Percentiles rank a stretch among this genome's conserved stretches.
phyloP scores from a whole-genome alignment of 768 basidiomycete genomes.

The Flagelloscypha sp. region DNA sequence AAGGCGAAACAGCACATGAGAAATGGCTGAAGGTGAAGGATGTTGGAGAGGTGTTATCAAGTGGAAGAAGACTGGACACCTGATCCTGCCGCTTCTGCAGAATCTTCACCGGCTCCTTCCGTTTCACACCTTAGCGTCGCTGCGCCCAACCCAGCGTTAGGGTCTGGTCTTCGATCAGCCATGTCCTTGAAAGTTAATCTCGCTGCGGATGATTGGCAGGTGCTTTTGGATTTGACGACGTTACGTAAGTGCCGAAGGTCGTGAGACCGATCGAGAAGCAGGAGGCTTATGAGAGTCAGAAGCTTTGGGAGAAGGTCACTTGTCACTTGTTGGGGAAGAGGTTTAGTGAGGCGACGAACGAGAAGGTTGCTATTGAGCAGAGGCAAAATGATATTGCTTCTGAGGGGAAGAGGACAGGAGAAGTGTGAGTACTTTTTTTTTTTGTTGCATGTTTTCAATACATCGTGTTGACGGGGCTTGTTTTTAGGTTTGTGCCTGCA shows the following conservation, averaged over 20 bases:
- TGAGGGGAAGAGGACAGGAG: conserved; percentile 74
- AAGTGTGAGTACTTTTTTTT: conserved; percentile 54
- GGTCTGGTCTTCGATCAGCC: conserved; percentile 26
- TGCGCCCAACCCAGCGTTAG: conserved; percentile 30
- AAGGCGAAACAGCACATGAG: conserved; percentile 47
- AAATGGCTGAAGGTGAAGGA: conserved; percentile 86
- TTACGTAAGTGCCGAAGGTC: conserved; percentile 69
- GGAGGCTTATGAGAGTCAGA: conserved; percentile 71
- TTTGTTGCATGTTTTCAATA: conserved; percentile 1
- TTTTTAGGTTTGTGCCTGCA: conserved; percentile 58
- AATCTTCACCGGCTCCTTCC: conserved; percentile 42
- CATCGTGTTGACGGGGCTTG: no score
- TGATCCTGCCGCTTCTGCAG: conserved; percentile 30
- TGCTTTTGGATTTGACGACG: conserved; percentile 69
- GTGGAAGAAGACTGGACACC: no score
- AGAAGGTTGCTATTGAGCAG: conserved; percentile 92
- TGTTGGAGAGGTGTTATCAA: conserved; percentile 85
- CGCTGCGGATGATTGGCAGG: conserved; percentile 53
- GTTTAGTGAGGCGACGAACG: conserved; percentile 82
- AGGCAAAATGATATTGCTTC: conserved; percentile 83
- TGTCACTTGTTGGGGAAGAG: conserved; percentile 70
- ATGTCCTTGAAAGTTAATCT: conserved; percentile 40
- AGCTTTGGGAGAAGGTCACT: conserved; percentile 84
- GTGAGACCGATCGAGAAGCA: conserved; percentile 82
- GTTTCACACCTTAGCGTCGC: conserved; percentile 32